phyloP scores from a whole-genome alignment of 352 stramenopile species.

The Globisporangium uncinulatum region DNA sequence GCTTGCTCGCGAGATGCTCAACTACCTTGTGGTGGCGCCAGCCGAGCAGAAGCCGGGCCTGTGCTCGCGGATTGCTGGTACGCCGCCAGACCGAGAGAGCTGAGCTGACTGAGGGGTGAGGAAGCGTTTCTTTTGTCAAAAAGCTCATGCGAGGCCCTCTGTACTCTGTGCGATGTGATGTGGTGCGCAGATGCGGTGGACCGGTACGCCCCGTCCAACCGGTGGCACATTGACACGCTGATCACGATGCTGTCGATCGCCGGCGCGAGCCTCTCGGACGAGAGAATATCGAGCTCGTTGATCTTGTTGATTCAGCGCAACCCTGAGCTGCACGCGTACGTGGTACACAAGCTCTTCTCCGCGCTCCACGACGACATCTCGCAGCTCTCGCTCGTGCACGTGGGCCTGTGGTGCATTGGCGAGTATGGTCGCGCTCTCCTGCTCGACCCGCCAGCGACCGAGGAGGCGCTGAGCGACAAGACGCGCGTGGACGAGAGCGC shows the following conservation, averaged over 20 bases:
- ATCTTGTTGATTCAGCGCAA: slow-evolving; percentile 95
- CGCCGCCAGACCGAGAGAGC: slow-evolving; percentile 4
- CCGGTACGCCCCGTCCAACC: slow-evolving; percentile 72
- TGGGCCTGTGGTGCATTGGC: slow-evolving; percentile 97
- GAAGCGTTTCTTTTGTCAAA: slow-evolving; percentile 2
- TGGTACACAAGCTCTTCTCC: slow-evolving; percentile 97
- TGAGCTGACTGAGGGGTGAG: not conserved
- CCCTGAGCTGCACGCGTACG: slow-evolving; percentile 88
- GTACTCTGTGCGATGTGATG: not conserved
- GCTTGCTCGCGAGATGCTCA: slow-evolving; percentile 97
- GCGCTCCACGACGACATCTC: slow-evolving; percentile 93
- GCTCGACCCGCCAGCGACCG: slow-evolving; percentile 41
- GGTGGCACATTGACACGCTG: slow-evolving; percentile 96
- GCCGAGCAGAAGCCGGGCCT: slow-evolving; percentile 94
- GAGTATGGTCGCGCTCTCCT: slow-evolving; percentile 95
- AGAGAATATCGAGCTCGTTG: slow-evolving; percentile 93
- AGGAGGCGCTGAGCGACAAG: slow-evolving; percentile 67
- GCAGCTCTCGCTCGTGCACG: slow-evolving; percentile 94
- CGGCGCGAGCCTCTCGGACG: slow-evolving; percentile 87
- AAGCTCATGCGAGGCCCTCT: not conserved
- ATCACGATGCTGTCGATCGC: slow-evolving; percentile 99
- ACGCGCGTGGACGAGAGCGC: slow-evolving; percentile 54
- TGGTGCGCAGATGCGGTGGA: slow-evolving; percentile 62
- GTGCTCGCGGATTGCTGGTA: slow-evolving; percentile 92
- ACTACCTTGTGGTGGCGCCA: slow-evolving; percentile 98